phyloP scores from a whole-genome alignment of 345 rosid genomes.

The Luvunga scandens region DNA sequence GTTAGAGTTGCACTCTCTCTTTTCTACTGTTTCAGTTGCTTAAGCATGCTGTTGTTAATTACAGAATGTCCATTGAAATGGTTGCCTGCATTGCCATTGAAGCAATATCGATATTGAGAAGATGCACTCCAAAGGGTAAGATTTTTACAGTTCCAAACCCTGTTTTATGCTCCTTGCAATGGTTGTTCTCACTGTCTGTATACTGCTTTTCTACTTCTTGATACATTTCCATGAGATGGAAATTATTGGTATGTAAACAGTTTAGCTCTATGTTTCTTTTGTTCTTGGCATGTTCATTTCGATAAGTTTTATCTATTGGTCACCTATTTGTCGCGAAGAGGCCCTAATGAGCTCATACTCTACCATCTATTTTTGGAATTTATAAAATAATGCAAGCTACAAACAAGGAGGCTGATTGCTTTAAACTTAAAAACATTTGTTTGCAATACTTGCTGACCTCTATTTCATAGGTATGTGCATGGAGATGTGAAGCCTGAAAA shows the following conservation, averaged over 20 bases:
- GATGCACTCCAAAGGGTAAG: conserved; percentile 69
- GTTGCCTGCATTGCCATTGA: conserved; percentile 79
- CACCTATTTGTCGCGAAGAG: neutral
- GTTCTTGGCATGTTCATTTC: neutral
- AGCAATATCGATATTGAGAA: conserved; percentile 72
- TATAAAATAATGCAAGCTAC: neutral
- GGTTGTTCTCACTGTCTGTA: neutral
- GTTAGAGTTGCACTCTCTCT: neutral
- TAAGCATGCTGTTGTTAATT: conserved; percentile 15
- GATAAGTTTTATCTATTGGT: neutral
- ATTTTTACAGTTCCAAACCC: neutral
- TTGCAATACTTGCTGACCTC: neutral
- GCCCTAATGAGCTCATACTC: neutral
- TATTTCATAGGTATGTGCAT: conserved; percentile 54
- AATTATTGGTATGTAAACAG: neutral
- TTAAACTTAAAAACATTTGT: neutral
- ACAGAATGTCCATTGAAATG: conserved; percentile 79
- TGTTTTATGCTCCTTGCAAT: neutral
- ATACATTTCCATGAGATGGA: conserved; percentile 4
- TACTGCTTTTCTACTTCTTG: neutral
- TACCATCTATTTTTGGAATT: neutral
- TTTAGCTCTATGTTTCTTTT: neutral
- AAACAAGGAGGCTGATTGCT: neutral
- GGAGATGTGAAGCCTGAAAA: conserved; percentile 86
- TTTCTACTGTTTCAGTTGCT: neutral